Conservation (phyloP, 164 flowering plant genomes). For the Tetrastigma voinierianum region DNA sequence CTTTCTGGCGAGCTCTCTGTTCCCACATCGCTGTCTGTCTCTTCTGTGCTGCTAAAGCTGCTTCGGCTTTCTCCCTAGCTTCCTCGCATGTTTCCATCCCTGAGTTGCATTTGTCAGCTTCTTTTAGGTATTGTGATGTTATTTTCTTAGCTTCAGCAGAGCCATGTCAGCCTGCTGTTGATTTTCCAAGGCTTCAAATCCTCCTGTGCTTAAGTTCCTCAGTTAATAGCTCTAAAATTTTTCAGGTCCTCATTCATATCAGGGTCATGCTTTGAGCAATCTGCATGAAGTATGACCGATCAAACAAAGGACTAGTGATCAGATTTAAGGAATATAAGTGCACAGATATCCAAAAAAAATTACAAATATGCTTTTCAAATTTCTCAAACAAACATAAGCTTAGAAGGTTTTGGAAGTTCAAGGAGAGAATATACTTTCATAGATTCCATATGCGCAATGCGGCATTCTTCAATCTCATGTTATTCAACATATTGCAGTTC, state of each 20-base stretch:
- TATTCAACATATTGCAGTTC: background rate
- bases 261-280: constrained; percentile 64
- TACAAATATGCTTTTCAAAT: too few species aligned
- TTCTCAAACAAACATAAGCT: too few species aligned
- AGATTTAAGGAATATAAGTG: too few species aligned
- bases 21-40: constrained; percentile 72
- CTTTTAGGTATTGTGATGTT: constrained; percentile 91
- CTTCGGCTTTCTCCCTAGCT: constrained; percentile 91
- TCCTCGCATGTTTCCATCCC: constrained; percentile 99
- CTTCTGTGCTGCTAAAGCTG: constrained; percentile 65
- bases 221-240: constrained; percentile 39
- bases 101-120: constrained; percentile 96
- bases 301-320: background rate
- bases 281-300: constrained; percentile 12
- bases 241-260: constrained; percentile 52
- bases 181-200: constrained; percentile 40
- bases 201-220: constrained; percentile 49
- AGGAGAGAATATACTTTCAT: too few species aligned
- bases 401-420: too few species aligned
- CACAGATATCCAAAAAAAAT: too few species aligned
- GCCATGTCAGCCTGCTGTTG: constrained; percentile 46
- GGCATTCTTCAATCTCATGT: too few species aligned
- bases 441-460: too few species aligned
- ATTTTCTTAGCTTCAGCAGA: constrained; percentile 72
- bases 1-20: constrained; percentile 75